phyloP scores from a whole-genome alignment of 805 yeast genomes.

The Jamesozyma piceae region DNA sequence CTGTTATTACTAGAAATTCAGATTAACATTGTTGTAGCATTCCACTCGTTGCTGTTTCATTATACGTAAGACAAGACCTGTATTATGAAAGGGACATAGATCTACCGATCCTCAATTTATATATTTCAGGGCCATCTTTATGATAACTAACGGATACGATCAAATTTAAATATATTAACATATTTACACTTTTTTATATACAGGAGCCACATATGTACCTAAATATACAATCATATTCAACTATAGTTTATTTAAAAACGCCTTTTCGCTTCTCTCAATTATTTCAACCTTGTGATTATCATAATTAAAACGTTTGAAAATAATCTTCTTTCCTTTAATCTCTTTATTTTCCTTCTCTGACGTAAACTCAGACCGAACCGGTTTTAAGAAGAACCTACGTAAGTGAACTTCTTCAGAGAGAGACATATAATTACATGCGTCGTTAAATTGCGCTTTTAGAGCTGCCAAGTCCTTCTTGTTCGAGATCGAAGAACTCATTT shows the following conservation, averaged over 20 bases:
- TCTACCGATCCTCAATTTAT: no score
- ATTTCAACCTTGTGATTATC: slow-evolving; percentile 42
- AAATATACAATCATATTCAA: background rate
- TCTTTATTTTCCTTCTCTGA: background rate
- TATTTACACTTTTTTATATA: slow-evolving; percentile 1
- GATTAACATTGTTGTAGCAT: no score
- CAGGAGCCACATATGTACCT: slow-evolving; percentile 1
- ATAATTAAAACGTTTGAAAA: slow-evolving; percentile 54
- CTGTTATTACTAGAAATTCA: no score
- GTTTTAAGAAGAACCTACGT: slow-evolving; percentile 43
- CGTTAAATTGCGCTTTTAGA: slow-evolving; percentile 36
- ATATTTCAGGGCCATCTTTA: no score
- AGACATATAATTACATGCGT: slow-evolving; percentile 25
- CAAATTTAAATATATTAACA: background rate
- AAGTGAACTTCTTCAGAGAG: slow-evolving; percentile 33
- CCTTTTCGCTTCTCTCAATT: slow-evolving; percentile 45
- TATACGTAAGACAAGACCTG: background rate
- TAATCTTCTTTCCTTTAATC: slow-evolving; percentile 37
- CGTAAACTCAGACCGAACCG: slow-evolving; percentile 42
- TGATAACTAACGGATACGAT: background rate
- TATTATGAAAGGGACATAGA: no score
- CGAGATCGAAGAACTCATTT: slow-evolving; percentile 6
- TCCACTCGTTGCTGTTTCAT: background rate
- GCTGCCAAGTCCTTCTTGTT: slow-evolving; percentile 29
- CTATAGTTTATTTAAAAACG: slow-evolving; percentile 31